Evolutionary conservation across 1,139 yeast genomes (phyloP).

Genomic region (Spathaspora jeffriesii): DNA sequence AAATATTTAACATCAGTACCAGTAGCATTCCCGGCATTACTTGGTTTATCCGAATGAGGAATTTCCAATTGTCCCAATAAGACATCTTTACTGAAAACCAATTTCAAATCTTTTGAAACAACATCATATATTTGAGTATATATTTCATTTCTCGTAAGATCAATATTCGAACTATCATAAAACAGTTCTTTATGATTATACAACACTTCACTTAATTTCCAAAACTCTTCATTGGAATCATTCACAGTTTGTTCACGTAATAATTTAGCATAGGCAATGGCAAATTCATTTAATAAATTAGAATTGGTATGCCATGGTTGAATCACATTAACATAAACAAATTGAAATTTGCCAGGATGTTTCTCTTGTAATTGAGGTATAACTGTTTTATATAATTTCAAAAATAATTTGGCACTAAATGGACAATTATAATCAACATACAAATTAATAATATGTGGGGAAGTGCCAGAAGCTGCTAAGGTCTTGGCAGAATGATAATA

Average conservation of each 20-base stretch:
- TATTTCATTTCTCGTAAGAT: slow-evolving; percentile 56
- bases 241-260: slow-evolving; percentile 37
- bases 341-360: slow-evolving; percentile 54
- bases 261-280: slow-evolving; percentile 64
- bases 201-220: slow-evolving; percentile 60
- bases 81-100: slow-evolving; percentile 37
- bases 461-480: slow-evolving; percentile 17
- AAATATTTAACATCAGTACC: slow-evolving; percentile 71
- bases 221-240: slow-evolving; percentile 44
- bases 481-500: slow-evolving; percentile 27
- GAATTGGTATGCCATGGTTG: slow-evolving; percentile 92
- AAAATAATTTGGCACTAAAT: slow-evolving; percentile 65
- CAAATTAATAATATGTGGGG: slow-evolving; percentile 43
- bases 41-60: slow-evolving; percentile 22
- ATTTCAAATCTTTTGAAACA: slow-evolving; percentile 36
- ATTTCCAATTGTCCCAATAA: slow-evolving; percentile 36
- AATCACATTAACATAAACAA: slow-evolving; percentile 64
- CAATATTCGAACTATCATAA: slow-evolving; percentile 61
- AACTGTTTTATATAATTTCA: slow-evolving; percentile 51
- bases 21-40: slow-evolving; percentile 61
- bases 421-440: slow-evolving; percentile 84
- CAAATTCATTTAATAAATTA: slow-evolving; percentile 67
- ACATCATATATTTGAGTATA: slow-evolving; percentile 56
- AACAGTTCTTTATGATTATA: slow-evolving; percentile 55
- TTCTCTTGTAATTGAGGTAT: slow-evolving; percentile 52